phyloP scores from a whole-genome alignment of 768 basidiomycete species.

The Pleurotus cornucopiae region DNA sequence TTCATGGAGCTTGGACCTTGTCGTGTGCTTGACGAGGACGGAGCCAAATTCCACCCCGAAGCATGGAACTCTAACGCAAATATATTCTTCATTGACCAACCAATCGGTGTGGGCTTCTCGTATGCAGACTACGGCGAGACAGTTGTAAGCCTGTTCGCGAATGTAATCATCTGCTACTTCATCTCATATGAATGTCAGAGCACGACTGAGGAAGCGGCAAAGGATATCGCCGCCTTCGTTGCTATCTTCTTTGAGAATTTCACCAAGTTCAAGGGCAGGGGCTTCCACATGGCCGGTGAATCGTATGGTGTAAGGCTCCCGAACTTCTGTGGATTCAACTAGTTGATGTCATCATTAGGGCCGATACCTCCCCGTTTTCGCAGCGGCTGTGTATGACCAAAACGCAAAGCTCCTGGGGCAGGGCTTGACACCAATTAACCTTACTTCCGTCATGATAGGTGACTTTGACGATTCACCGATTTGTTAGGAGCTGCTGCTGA shows the following conservation, averaged over 20 bases:
- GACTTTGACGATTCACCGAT: constrained; percentile 12
- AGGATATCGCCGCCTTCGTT: constrained; percentile 68
- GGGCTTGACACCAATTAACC: constrained; percentile 57
- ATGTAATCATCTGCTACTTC: too few species aligned
- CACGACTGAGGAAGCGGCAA: constrained; percentile 63
- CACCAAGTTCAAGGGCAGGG: constrained; percentile 60
- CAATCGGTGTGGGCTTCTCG: constrained; percentile 57
- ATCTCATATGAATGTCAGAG: constrained; percentile 27
- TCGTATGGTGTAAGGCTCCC: constrained; percentile 61
- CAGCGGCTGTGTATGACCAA: constrained; percentile 71
- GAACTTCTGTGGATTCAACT: neutral
- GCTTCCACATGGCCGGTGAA: constrained; percentile 68
- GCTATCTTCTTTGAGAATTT: constrained; percentile 75
- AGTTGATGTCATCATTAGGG: constrained; percentile 34
- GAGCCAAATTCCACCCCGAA: constrained; percentile 50
- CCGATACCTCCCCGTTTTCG: constrained; percentile 71
- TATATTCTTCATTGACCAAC: constrained; percentile 61
- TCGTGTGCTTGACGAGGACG: constrained; percentile 46
- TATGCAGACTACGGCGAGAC: constrained; percentile 61
- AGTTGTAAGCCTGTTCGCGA: constrained; percentile 33
- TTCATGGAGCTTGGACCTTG: constrained; percentile 81
- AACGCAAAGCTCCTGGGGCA: constrained; percentile 51
- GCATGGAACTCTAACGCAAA: constrained; percentile 70
- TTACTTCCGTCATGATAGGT: constrained; percentile 72
- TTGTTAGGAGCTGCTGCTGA: neutral